Conservation (phyloP, 2,329 filamentous ascomycete species). For the Trichoderma sp. region DNA sequence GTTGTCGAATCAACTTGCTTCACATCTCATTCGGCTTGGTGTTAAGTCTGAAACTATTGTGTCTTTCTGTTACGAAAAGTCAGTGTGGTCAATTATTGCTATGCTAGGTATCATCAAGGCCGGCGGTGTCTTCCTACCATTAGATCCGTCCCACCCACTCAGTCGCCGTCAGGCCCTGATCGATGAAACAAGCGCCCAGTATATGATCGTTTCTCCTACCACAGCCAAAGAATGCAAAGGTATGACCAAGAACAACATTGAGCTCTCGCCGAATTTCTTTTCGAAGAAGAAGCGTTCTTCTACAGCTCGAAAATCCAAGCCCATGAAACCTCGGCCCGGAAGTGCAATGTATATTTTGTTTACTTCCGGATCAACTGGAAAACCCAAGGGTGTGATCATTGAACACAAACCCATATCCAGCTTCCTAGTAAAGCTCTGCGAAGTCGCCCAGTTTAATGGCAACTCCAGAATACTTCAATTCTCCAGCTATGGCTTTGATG, state of each 20-base stretch:
- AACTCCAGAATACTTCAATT: slow-evolving; percentile 16
- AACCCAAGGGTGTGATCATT: slow-evolving; percentile 10
- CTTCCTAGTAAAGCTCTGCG: background rate
- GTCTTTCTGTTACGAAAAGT: slow-evolving; percentile 24
- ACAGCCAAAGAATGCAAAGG: background rate
- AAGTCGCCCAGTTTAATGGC: background rate
- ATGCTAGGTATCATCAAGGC: slow-evolving; percentile 30
- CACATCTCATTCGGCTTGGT: slow-evolving; percentile 22
- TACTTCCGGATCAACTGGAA: slow-evolving; percentile 8
- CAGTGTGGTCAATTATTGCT: slow-evolving; percentile 23
- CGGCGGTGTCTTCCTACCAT: slow-evolving; percentile 28
- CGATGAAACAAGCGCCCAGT: slow-evolving; percentile 12
- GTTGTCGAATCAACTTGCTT: background rate
- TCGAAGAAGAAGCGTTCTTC: background rate
- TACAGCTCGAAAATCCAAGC: background rate
- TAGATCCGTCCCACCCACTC: slow-evolving; percentile 26
- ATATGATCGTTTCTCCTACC: slow-evolving; percentile 17
- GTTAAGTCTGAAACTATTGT: slow-evolving; percentile 27
- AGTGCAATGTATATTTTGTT: slow-evolving; percentile 3
- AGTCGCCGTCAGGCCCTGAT: slow-evolving; percentile 5
- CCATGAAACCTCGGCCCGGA: background rate
- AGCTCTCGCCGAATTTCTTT: background rate
- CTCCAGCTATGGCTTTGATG: slow-evolving; percentile 21
- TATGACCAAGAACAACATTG: background rate
- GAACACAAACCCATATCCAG: background rate